Evolutionary conservation across 2,329 filamentous ascomycete genomes (phyloP), one percentile per base, ranked within the genome.

Genomic region (Plectosphaerella cucumerina): DNA sequence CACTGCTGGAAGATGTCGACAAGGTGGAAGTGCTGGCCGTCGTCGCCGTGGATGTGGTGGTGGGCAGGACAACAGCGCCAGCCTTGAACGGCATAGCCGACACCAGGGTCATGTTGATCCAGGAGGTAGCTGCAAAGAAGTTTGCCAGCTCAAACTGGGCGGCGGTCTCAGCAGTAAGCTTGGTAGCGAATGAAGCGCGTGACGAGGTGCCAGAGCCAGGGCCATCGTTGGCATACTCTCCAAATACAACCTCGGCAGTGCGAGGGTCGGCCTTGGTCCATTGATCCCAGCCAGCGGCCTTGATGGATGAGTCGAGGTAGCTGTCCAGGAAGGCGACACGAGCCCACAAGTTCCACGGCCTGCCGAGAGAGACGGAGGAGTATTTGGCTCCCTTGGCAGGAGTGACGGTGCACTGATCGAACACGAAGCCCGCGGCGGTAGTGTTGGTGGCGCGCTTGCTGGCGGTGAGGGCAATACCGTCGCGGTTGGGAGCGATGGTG

Each of bases 151-250:
- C 62, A 48, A 70, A 73, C 48, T 70, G 63, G 22, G 62, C 62
- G 17, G 67, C 69, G 37, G 65, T 59, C 10, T 51, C 47, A 51
- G 67, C 65, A 14, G 65, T 61, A 37, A 72, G 60, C 56, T 71
- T 64, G n/a, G 45, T 51, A 10, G 56, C 46, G 23, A 58, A 58
- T 21, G 59, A 65, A 20, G 73, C 75, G 50, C 77, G 63, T 3
- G 65, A 71, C 51, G 64, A 62, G 1, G 75, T 73, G 46, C 61
- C 58, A 6, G 75, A 62, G 5, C 77, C 76, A 50, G 62, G 62
- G 2, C 78, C 77, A 15, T 66, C 70, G 57, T 81, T 81, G 34
- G 57, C 63, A 56, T 70, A 78, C 65, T 81, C 78, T 6, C 62
- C 71, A 53, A 73, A 79, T 15, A 64, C 60, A 6, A 78, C 74